Evolutionary conservation across 768 basidiomycete genomes (phyloP).

Genomic region (Mycena sanguinolenta): DNA sequence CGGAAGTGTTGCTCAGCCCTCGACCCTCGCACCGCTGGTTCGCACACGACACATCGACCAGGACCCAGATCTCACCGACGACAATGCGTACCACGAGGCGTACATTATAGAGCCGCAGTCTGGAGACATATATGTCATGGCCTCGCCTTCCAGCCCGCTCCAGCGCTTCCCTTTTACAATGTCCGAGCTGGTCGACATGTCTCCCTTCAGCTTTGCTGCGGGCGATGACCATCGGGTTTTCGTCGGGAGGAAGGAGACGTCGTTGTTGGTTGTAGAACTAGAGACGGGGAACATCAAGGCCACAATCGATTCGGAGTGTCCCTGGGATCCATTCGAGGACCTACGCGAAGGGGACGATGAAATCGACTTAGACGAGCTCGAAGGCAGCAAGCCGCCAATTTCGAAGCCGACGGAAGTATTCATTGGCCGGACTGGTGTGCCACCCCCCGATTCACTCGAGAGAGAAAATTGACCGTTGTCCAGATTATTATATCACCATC

Average conservation of each 20-base stretch:
- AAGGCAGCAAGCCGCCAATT: constrained; percentile 58
- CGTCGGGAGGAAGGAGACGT: constrained; percentile 92
- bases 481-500: constrained; percentile 93
- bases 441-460: constrained; percentile 5
- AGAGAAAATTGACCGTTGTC: constrained; percentile 8
- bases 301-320: constrained; percentile 81
- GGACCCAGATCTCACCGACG: constrained; percentile 69
- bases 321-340: constrained; percentile 78
- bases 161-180: constrained; percentile 93
- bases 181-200: constrained; percentile 92
- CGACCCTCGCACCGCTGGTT: constrained; percentile 79
- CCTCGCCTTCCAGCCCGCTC: constrained; percentile 75
- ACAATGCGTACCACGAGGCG: constrained; percentile 73
- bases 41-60: constrained; percentile 74
- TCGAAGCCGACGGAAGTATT: constrained; percentile 60
- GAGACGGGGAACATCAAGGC: constrained; percentile 87
- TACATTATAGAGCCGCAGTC: constrained; percentile 97
- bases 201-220: constrained; percentile 80
- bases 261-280: constrained; percentile 78
- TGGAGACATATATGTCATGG: constrained; percentile 92
- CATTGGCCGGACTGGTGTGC: constrained; percentile 66
- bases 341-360: constrained; percentile 57
- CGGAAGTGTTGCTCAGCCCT: constrained; percentile 53
- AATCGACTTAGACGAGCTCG: constrained; percentile 71
- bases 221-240: constrained; percentile 81